Evolutionary conservation across 164 flowering plant species (phyloP).

Genomic region (Annona cherimola): DNA sequence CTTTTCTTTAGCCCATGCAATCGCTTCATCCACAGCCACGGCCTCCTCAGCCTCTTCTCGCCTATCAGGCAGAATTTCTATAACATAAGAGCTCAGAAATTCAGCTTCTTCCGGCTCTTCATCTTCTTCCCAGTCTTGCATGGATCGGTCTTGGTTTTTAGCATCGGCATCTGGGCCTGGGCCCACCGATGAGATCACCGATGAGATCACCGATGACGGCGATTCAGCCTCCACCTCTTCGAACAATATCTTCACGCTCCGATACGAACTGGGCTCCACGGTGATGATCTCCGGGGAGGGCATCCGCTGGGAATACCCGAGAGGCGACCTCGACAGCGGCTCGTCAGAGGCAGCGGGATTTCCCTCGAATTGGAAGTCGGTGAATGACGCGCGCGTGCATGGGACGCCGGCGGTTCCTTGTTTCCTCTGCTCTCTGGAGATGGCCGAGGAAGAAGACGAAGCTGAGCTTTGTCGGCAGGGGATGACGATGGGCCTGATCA

Average conservation of each 20-base stretch:
- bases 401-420: conserved; percentile 19
- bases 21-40: conserved; percentile 64
- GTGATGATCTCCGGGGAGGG: conserved; percentile 63
- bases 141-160: not conserved
- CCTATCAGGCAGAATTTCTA: conserved; percentile 48
- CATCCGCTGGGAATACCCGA: conserved; percentile 31
- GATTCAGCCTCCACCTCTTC: conserved; percentile 51
- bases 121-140: conserved; percentile 13
- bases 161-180: conserved; percentile 25
- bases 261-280: conserved; percentile 36
- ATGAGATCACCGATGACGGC: conserved; percentile 45
- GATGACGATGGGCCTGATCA: conserved; percentile 60
- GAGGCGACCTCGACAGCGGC: conserved; percentile 17
- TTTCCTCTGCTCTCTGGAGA: conserved; percentile 15
- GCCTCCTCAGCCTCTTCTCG: conserved; percentile 43
- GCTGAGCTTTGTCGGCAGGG: conserved; percentile 41
- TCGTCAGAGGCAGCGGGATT: conserved; percentile 13
- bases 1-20: conserved; percentile 92
- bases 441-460: conserved; percentile 10
- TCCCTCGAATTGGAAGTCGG: conserved; percentile 19
- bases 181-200: conserved; percentile 49
- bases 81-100: conserved; percentile 59
- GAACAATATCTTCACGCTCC: conserved; percentile 31
- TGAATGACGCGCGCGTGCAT: conserved; percentile 11
- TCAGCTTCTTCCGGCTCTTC: conserved; percentile 42